Conservation (phyloP, 768 basidiomycete species). For the Tricholoma saponaceum region DNA sequence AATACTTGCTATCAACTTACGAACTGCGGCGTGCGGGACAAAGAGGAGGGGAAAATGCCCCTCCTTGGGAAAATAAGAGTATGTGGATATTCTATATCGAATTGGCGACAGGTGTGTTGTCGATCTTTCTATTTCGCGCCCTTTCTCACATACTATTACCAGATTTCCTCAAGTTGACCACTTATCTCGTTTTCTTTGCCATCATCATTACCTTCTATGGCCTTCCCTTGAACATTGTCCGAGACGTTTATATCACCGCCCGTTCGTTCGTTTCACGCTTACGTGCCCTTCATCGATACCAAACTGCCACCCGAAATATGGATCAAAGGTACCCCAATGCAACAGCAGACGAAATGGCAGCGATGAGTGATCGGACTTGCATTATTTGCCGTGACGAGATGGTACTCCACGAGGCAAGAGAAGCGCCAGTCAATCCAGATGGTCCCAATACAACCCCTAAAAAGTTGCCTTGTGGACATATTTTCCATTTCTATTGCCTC, state of each 20-base stretch:
- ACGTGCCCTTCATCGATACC: conserved; percentile 87
- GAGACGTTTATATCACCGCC: conserved; percentile 94
- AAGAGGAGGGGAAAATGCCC: conserved; percentile 78
- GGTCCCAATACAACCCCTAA: conserved; percentile 96
- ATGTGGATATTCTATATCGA: conserved; percentile 97
- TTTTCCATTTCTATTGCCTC: conserved; percentile 97
- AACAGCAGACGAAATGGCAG: conserved; percentile 75
- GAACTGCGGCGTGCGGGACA: conserved; percentile 78
- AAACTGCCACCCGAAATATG: conserved; percentile 94
- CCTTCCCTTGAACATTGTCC: conserved; percentile 92
- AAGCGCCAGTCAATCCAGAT: conserved; percentile 35
- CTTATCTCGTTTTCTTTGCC: conserved; percentile 90
- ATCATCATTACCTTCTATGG: conserved; percentile 94
- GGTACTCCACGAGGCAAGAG: conserved; percentile 37
- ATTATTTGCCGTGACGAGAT: conserved; percentile 99
- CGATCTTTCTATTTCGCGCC: background rate
- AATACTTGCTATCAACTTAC: conserved; percentile 77
- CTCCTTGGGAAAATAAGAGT: conserved; percentile 97
- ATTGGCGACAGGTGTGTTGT: conserved; percentile 70
- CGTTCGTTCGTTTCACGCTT: conserved; percentile 87
- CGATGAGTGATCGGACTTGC: conserved; percentile 87
- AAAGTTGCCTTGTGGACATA: conserved; percentile 93
- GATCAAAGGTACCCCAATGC: conserved; percentile 93
- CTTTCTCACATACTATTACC: conserved; percentile 8
- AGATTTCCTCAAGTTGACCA: conserved; percentile 94